These are phyloP conservation scores for Pleurotus giganteus DNA, from an alignment of 768 basidiomycete species.

Conservation along the genomic window DNA sequence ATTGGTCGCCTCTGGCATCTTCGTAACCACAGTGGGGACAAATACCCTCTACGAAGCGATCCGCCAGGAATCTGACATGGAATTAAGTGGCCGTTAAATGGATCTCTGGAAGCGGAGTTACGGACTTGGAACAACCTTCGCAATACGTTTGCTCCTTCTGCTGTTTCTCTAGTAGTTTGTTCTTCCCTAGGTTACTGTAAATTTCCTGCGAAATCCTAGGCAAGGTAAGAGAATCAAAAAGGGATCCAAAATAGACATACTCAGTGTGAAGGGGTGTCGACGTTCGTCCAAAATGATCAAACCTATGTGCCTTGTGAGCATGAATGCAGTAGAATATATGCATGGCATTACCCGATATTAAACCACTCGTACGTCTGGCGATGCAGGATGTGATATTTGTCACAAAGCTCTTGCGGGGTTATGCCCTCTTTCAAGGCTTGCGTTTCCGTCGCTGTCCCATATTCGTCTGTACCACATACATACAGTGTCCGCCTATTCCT, in stretches of 20 bases:
- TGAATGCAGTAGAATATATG: background rate
- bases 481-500: slow-evolving; percentile 89
- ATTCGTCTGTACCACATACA: slow-evolving; percentile 98
- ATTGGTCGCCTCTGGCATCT: slow-evolving; percentile 99
- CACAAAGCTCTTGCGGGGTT: slow-evolving; percentile 77
- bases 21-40: slow-evolving; percentile 92
- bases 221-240: background rate
- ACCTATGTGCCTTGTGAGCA: slow-evolving; percentile 42
- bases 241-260: slow-evolving; percentile 38
- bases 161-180: slow-evolving; percentile 76
- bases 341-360: slow-evolving; percentile 71
- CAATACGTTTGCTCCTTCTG: slow-evolving; percentile 94
- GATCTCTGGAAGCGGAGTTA: background rate
- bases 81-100: background rate
- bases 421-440: slow-evolving; percentile 89
- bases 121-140: slow-evolving; percentile 83
- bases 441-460: slow-evolving; percentile 99
- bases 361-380: slow-evolving; percentile 97
- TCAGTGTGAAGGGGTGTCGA: slow-evolving; percentile 87
- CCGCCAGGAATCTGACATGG: slow-evolving; percentile 78
- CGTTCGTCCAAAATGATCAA: slow-evolving; percentile 95
- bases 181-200: slow-evolving; percentile 79
- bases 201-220: slow-evolving; percentile 86
- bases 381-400: slow-evolving; percentile 88
- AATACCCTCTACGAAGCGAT: slow-evolving; percentile 97